Base-by-base conservation (phyloP, 768 basidiomycete genomes). In the Mycena epipterygia region DNA sequence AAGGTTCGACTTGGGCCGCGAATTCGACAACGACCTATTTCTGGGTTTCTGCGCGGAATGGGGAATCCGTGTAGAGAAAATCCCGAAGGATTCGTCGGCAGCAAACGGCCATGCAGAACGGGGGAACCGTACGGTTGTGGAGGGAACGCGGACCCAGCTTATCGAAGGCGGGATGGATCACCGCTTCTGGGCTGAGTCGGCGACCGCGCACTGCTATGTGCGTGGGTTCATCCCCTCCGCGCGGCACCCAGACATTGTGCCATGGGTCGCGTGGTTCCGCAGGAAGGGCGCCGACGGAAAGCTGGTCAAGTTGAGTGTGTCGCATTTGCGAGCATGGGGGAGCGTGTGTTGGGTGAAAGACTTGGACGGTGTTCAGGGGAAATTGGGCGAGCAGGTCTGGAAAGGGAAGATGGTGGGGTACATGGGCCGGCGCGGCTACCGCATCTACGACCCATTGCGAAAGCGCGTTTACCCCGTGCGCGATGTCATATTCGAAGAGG, bases 71-170 rank as follows among this genome's bases (percentile, higher is more conserved):
- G 12, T 39, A 2, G 56, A 58, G 39, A 58, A 42, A 23, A 6
- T 67, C 62, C 21, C 56, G 76, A 64, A 70, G 39, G 14, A 75
- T 53, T 74, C 75, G 3, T 77, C 74, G 11, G 44, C 76, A 27
- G 76, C 76, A 33, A 78, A 80, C 30, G 78, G 79, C 0, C 51
- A 78, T 1, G 76, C 73, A 0, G 76, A 80, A 49, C 65, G 67
- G 0, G 42, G 65, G 2, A 79, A 78, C 46, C 37, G 60, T 0
- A 76, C 73, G 1, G 41, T 79, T 3, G 44, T 73, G 6, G 73
- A 79, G 35, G 46, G 62, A 1, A 52, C 64, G 2, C 53, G 75
- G 0, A 65, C 75, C 0, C 30, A 33, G 52, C 29, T 53, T 7
- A 32, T 53, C 19, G 52, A 53, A 7, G 12, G 12, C 5, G 12